phyloP scores from a whole-genome alignment of 129 eudicot genomes.

The Lonicera japonica region DNA sequence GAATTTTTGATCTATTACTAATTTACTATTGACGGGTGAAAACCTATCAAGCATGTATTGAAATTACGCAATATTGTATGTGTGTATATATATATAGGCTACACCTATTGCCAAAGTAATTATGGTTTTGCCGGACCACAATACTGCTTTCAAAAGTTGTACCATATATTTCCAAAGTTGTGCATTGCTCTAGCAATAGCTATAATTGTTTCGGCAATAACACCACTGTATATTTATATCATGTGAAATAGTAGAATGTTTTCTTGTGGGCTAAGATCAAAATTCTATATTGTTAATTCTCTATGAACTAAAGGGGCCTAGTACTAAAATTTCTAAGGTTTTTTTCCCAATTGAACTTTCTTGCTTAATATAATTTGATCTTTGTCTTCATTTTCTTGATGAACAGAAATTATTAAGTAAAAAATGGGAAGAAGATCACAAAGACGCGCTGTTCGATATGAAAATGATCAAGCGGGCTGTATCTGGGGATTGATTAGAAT shows the following conservation, averaged over 20 bases:
- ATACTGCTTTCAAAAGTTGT: too few species aligned
- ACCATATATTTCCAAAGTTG: too few species aligned
- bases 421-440: constrained; percentile 61
- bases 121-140: too few species aligned
- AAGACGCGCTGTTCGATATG: constrained; percentile 34
- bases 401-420: constrained; percentile 15
- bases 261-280: too few species aligned
- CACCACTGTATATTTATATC: too few species aligned
- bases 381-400: constrained; percentile 14
- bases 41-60: background rate
- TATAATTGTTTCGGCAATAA: too few species aligned
- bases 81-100: too few species aligned
- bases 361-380: background rate
- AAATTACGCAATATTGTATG: too few species aligned
- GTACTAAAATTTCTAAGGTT: background rate
- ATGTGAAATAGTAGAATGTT: too few species aligned
- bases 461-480: constrained; percentile 72
- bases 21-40: background rate
- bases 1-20: too few species aligned
- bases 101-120: too few species aligned
- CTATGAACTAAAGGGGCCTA: background rate
- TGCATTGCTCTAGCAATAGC: too few species aligned
- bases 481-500: constrained; percentile 63
- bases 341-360: background rate
- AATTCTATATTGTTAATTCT: background rate